These are phyloP conservation scores for Sphagnum magellanicum DNA, from an alignment of 228 moss, liverwort and hornwort species.

Conservation along the genomic window DNA sequence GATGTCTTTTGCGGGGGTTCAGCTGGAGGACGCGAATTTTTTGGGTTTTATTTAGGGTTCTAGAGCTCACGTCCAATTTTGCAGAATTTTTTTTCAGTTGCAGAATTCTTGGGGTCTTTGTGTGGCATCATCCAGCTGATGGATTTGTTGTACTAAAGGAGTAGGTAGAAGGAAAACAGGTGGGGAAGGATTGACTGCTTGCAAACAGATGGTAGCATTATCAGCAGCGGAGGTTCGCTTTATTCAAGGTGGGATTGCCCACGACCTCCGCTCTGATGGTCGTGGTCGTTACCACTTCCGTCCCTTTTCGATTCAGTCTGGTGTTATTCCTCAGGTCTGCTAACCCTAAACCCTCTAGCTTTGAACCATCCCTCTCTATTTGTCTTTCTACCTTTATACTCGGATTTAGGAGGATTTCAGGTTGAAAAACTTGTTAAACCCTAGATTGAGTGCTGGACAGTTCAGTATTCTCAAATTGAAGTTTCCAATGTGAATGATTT, in stretches of 20 bases:
- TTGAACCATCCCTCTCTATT: neutral
- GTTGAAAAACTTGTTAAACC: no score
- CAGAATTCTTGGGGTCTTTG: neutral
- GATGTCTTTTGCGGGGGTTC: no score
- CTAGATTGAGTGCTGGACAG: no score
- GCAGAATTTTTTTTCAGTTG: neutral
- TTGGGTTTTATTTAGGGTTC: neutral
- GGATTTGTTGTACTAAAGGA: neutral
- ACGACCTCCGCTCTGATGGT: constrained; percentile 81
- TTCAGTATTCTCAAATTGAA: no score
- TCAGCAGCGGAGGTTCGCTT: constrained; percentile 77
- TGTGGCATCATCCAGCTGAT: neutral
- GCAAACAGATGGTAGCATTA: constrained; percentile 39
- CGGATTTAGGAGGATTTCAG: no score
- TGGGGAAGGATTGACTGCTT: constrained; percentile 1
- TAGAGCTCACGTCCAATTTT: neutral
- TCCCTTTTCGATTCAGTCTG: constrained; percentile 56
- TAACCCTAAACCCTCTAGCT: neutral
- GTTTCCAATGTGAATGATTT: no score
- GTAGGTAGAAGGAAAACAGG: neutral
- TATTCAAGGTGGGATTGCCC: constrained; percentile 74
- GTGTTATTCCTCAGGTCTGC: constrained; percentile 76
- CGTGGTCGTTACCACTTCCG: constrained; percentile 78
- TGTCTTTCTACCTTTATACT: no score
- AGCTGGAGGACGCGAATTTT: neutral